Evolutionary conservation across 2,329 filamentous ascomycete genomes (phyloP), one percentile per base, ranked within the genome.

Genomic region (Pseudocercospora musae): DNA sequence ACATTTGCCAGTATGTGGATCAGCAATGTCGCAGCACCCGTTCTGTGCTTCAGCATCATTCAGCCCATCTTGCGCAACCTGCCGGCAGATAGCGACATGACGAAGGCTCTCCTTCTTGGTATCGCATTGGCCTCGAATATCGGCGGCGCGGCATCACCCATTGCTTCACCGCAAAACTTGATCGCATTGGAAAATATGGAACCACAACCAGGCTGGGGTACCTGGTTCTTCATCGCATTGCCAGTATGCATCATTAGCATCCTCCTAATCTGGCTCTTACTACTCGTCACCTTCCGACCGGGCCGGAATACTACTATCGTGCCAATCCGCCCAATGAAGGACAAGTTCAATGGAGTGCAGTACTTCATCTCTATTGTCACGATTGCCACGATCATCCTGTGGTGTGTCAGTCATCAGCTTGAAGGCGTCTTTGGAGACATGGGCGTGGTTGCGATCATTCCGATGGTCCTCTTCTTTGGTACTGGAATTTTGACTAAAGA

Each of bases 1-100:
- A 96, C 95, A 73, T 96, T 99, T 75, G 89, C 96, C 8, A 97
- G 92, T 71, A 99, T 99, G 95, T 92, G 96, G 83, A 98, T 99
- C 73, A 96, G 92, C 78, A 99, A 99, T 70, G 96, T 99, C 27
- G 95, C 95, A 1, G 94, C 96, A 1, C 95, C 95, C 0, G 95
- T 99, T 9, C 84, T 99, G 40, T 99, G 95, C 81, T 98, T 96
- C 77, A 96, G 92, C 20, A 97, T 99, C 72, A 96, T 99, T 63
- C 93, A 96, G 84, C 95, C 96, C 3, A 92, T 99, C 80, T 84
- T 99, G 27, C 91, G 95, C 64, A 99, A 97, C 65, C 84, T 99
- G 33, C 90, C 94, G 0, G 85, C 90, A 0, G 93, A 95, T 72
- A 96, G 92, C 15, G 85, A 89, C 76, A 98, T 98, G 88, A 92